phyloP scores from a whole-genome alignment of 2,329 filamentous ascomycete genomes.

The Aureobasidium pullulans region DNA sequence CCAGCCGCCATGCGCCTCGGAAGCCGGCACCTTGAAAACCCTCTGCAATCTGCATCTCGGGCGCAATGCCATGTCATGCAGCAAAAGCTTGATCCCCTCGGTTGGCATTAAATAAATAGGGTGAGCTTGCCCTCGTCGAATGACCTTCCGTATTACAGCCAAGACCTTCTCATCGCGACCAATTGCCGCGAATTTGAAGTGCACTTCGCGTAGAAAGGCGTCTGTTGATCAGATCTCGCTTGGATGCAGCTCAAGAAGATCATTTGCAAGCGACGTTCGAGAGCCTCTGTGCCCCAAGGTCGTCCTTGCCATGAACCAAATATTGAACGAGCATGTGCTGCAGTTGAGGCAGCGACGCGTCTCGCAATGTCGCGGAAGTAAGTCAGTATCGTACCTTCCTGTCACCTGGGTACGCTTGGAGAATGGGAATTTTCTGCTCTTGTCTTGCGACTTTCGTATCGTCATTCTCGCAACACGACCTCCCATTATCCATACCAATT shows the following conservation, averaged over 20 bases:
- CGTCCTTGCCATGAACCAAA: neutral
- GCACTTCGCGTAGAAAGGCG: slow-evolving; percentile 3
- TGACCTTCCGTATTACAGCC: neutral
- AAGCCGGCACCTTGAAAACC: slow-evolving; percentile 6
- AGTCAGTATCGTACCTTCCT: neutral
- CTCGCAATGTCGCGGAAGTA: neutral
- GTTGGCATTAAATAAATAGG: neutral
- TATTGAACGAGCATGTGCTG: neutral
- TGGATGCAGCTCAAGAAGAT: slow-evolving; percentile 8
- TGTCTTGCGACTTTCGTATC: neutral
- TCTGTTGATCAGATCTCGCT: slow-evolving; percentile 11
- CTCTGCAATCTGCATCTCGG: slow-evolving; percentile 1
- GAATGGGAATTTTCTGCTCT: neutral
- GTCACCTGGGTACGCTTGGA: neutral
- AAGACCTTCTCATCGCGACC: neutral
- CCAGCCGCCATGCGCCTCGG: slow-evolving; percentile 7
- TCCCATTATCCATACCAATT: neutral
- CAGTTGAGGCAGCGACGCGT: neutral
- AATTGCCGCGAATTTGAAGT: neutral
- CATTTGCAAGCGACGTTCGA: slow-evolving; percentile 11
- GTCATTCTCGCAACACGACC: neutral
- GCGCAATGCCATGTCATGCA: slow-evolving; percentile 3
- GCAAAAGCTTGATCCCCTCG: slow-evolving; percentile 10
- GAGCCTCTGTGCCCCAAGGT: neutral
- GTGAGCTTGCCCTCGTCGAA: slow-evolving; percentile 8